Evolutionary conservation across 2,329 filamentous ascomycete genomes (phyloP).

Genomic region (Fusarium foetens): DNA sequence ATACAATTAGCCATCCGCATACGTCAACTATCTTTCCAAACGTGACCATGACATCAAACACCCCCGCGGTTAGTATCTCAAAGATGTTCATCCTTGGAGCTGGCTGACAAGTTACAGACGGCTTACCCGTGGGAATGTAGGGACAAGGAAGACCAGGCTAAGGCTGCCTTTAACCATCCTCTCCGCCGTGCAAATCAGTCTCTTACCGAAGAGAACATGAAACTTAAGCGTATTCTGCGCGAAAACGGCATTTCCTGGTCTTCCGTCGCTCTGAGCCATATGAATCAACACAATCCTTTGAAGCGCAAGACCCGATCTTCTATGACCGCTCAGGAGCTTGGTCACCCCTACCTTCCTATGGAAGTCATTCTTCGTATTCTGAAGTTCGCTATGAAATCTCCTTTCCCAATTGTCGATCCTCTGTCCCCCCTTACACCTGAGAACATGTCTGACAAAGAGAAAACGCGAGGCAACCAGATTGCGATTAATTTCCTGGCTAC

Average conservation of each 20-base stretch:
- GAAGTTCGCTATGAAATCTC: constrained; percentile 61
- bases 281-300: constrained; percentile 46
- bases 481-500: constrained; percentile 64
- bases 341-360: constrained; percentile 59
- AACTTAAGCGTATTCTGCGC: constrained; percentile 62
- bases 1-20: constrained; percentile 3
- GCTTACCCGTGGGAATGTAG: constrained; percentile 61
- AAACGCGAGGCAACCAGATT: constrained; percentile 58
- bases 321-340: constrained; percentile 43
- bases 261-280: constrained; percentile 48
- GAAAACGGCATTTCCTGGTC: constrained; percentile 65
- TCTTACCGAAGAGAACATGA: constrained; percentile 60
- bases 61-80: constrained; percentile 32
- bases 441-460: constrained; percentile 57
- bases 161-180: constrained; percentile 59
- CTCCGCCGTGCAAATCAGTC: constrained; percentile 58
- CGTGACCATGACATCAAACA: constrained; percentile 35
- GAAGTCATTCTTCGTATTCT: constrained; percentile 65
- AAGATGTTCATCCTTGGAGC: background rate
- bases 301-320: constrained; percentile 50
- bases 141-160: constrained; percentile 63
- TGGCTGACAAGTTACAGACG: constrained; percentile 39
- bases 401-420: constrained; percentile 64
- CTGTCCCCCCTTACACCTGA: constrained; percentile 57
- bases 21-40: constrained; percentile 11